Conservation (phyloP, 495 filamentous ascomycete genomes). For the Annulohypoxylon moriforme region DNA sequence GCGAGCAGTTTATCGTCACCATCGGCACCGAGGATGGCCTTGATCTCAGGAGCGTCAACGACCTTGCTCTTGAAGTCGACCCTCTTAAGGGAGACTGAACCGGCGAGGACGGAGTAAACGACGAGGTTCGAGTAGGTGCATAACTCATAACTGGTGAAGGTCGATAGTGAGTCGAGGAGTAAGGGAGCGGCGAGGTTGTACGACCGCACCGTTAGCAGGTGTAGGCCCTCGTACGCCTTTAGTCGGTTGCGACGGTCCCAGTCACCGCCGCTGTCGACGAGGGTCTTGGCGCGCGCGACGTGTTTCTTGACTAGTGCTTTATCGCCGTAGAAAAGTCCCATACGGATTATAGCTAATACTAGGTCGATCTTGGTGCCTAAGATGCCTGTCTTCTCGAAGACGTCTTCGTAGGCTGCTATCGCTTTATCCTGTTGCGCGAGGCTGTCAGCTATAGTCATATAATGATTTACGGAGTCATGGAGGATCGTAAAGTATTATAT, state of each 20-base stretch:
- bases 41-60: slow-evolving; percentile 97
- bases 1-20: slow-evolving; percentile 87
- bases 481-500: neutral
- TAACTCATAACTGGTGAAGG: slow-evolving; percentile 98
- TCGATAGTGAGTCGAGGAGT: slow-evolving; percentile 94
- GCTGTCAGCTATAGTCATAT: slow-evolving; percentile 28
- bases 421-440: slow-evolving; percentile 79
- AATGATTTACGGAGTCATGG: neutral
- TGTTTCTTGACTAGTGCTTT: slow-evolving; percentile 90
- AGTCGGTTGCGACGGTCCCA: slow-evolving; percentile 98
- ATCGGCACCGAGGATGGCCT: slow-evolving; percentile 86
- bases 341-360: slow-evolving; percentile 93
- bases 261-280: slow-evolving; percentile 94
- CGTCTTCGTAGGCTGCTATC: slow-evolving; percentile 86
- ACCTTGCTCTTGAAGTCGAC: slow-evolving; percentile 99
- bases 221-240: slow-evolving; percentile 97
- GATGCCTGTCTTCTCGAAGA: slow-evolving; percentile 93
- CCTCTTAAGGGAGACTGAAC: slow-evolving; percentile 91
- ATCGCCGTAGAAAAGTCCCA: slow-evolving; percentile 95
- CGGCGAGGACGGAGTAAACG: slow-evolving; percentile 94
- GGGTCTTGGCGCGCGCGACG: slow-evolving; percentile 85
- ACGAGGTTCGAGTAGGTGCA: slow-evolving; percentile 95
- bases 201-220: slow-evolving; percentile 89
- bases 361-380: slow-evolving; percentile 97
- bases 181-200: slow-evolving; percentile 91